These are phyloP conservation scores for Auricularia sp. DNA, from an alignment of 768 basidiomycete species.

Conservation along the genomic window DNA sequence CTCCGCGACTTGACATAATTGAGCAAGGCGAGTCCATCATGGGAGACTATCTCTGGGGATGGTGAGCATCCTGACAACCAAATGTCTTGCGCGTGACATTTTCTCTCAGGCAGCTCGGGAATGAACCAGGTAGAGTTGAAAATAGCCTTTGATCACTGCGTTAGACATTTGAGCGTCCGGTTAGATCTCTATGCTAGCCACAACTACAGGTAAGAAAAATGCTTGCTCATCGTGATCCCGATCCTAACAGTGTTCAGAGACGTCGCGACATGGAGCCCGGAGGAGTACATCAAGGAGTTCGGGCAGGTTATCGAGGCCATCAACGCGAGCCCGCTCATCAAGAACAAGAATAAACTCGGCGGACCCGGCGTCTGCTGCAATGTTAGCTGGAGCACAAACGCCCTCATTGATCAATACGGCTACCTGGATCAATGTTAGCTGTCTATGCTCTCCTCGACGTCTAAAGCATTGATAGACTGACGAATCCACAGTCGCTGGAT, in stretches of 20 bases:
- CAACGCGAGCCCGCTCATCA: slow-evolving; percentile 29
- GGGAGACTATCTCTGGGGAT: neutral
- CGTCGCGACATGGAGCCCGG: slow-evolving; percentile 14
- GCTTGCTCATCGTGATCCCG: neutral
- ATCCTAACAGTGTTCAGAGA: neutral
- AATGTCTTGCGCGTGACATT: neutral
- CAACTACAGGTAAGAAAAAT: neutral
- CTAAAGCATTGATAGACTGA: neutral
- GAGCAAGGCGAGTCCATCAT: neutral
- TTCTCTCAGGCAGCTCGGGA: neutral
- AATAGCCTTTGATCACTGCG: neutral
- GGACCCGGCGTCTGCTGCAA: neutral
- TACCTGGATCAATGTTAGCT: neutral
- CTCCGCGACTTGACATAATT: slow-evolving; percentile 1
- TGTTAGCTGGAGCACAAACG: neutral
- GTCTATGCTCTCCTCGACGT: neutral
- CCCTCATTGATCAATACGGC: neutral
- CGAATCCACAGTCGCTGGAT: neutral
- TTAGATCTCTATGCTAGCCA: neutral
- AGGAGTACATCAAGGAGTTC: slow-evolving; percentile 45
- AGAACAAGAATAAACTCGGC: neutral
- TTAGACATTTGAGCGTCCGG: neutral
- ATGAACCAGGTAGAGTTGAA: neutral
- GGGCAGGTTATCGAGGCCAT: slow-evolving; percentile 37
- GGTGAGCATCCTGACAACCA: neutral